Base-by-base conservation (phyloP, 805 yeast genomes). In the Wickerhamomyces hampshirensis region DNA sequence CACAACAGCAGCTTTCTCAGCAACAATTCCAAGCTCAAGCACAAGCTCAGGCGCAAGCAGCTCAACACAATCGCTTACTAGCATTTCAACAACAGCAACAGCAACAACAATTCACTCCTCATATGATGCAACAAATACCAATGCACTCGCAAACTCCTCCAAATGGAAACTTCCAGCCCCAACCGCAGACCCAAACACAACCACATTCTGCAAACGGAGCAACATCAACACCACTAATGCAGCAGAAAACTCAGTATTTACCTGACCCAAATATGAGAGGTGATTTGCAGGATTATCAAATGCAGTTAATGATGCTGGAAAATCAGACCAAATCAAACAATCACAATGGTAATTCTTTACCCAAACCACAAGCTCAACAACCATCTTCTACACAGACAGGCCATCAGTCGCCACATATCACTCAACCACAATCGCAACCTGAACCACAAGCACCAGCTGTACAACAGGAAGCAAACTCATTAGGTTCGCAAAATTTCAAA, bases 301-400 rank as follows among this genome's bases (percentile, higher is more conserved):
- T 76, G 68, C 91, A 84, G 55, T 64, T 84, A 47, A 74, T 82
- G 73, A 60, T 81, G 48, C 62, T 85, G 51, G 95, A 85, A 50
- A 76, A 75, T 43, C 89, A 84, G 53, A 84, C 81, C 51, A 80
- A 82, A 54, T 8, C 36, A 21, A 36, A 33, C 48, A 26, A 17
- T 29, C 35, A 31, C 23, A 17, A 17, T 27, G 35, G 23, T 18
- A 18, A 15, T 26, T 9, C 11, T 28, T 27, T 12, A 18, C 16
- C 14, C 35, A 21, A 24, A 11, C 23, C 17, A 14, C 37, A 38
- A 14, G 23, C 18, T n/a, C 35, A n/a, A 29, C 32, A 24, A 21
- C 26, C 23, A 6, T 26, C 9, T 4, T 14, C 31, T 14, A 23
- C 33, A 14, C 29, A 9, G 11, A 14, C 30, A 18, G 26, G n/a